Conservation (phyloP, 208 protist genomes). For the Leishmania mexicana region DNA sequence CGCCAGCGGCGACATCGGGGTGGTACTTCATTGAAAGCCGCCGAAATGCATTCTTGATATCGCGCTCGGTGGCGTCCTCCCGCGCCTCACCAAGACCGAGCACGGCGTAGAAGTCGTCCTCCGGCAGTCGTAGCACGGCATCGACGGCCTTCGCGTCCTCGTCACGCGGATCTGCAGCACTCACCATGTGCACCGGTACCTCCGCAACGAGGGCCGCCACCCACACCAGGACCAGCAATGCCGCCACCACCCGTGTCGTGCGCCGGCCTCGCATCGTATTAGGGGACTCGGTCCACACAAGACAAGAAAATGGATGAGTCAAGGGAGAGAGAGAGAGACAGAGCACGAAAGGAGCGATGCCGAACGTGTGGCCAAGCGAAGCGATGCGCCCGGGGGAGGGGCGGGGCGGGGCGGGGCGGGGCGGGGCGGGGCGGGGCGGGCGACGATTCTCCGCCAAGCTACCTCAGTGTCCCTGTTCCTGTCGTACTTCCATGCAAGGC, state of each 20-base stretch:
- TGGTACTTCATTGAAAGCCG: slow-evolving; percentile 81
- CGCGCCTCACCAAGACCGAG: slow-evolving; percentile 58
- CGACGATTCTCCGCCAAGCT: neutral
- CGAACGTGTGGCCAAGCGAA: no score
- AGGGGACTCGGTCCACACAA: neutral
- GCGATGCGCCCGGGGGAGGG: neutral
- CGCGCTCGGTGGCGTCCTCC: slow-evolving; percentile 75
- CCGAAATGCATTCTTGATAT: slow-evolving; percentile 82
- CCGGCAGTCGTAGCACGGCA: slow-evolving; percentile 15
- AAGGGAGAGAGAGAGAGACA: neutral
- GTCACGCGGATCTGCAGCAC: neutral
- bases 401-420: neutral
- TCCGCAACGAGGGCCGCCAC: slow-evolving; percentile 1
- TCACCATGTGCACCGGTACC: neutral
- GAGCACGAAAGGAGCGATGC: neutral
- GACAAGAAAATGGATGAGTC: neutral
- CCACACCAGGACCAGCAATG: slow-evolving; percentile 17
- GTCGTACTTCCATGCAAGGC: neutral
- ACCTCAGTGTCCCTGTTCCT: neutral
- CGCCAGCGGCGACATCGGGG: slow-evolving; percentile 69
- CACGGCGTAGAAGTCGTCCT: slow-evolving; percentile 79
- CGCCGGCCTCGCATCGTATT: neutral
- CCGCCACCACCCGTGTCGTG: slow-evolving; percentile 4
- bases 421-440: neutral
- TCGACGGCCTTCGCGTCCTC: slow-evolving; percentile 16